Evolutionary conservation across 768 basidiomycete species (phyloP).

Genomic region (Pisolithus albus): DNA sequence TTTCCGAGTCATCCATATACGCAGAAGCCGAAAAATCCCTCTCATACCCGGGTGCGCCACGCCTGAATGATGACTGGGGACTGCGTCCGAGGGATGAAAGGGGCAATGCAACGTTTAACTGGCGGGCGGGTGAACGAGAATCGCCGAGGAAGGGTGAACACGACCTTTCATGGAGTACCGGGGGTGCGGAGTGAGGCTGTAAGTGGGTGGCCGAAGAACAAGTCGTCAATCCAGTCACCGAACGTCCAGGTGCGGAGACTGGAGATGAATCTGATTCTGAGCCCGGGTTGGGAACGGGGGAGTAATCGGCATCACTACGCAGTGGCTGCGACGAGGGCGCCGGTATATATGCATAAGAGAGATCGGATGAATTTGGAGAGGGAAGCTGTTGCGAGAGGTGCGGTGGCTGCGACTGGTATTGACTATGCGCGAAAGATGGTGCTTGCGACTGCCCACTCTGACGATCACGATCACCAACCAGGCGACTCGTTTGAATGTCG

Average conservation of each 20-base stretch:
- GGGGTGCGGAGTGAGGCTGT: not conserved
- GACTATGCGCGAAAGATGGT: slow-evolving; percentile 1
- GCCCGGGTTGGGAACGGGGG: not conserved
- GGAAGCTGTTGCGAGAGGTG: not conserved
- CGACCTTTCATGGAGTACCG: not conserved
- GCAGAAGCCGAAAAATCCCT: not conserved
- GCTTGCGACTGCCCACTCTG: slow-evolving; percentile 13
- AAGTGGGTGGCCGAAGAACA: not conserved
- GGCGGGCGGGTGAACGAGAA: not conserved
- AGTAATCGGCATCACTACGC: not conserved
- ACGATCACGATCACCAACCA: slow-evolving; percentile 10
- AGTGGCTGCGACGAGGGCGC: not conserved
- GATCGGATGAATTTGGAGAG: not conserved
- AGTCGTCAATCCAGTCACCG: not conserved
- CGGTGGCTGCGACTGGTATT: not conserved
- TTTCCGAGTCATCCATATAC: not conserved
- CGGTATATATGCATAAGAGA: not conserved
- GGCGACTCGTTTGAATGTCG: slow-evolving; percentile 9
- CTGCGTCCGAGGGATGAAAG: not conserved
- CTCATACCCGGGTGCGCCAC: not conserved
- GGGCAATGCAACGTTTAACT: not conserved
- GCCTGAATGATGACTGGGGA: not conserved
- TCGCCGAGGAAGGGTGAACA: not conserved
- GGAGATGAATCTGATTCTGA: not conserved
- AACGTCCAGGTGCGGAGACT: not conserved